phyloP scores from a whole-genome alignment of 441 rosid genomes.

The Macaranga tanarius region DNA sequence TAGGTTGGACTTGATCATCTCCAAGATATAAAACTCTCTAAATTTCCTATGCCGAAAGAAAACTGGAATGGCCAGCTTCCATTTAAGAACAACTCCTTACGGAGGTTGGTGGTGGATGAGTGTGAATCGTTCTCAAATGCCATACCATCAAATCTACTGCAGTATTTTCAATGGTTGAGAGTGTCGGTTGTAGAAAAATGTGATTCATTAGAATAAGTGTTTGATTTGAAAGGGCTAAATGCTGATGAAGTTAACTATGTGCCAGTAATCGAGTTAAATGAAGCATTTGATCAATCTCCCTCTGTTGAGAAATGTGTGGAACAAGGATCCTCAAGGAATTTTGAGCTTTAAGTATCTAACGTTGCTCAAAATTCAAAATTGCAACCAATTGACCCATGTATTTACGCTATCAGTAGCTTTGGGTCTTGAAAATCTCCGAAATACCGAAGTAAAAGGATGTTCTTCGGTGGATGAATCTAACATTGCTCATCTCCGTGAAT shows the following conservation, averaged over 20 bases:
- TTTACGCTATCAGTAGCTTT: conserved; percentile 7
- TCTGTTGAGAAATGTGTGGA: conserved; percentile 6
- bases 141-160: not conserved
- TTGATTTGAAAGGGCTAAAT: conserved; percentile 3
- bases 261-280: not conserved
- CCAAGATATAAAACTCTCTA: conserved; percentile 4
- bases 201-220: not conserved
- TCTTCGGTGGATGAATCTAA: not conserved
- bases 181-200: not conserved
- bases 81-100: not conserved
- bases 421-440: not conserved
- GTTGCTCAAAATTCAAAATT: conserved; percentile 9
- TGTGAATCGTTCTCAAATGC: no score
- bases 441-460: not conserved
- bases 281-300: conserved; percentile 11
- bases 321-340: not conserved
- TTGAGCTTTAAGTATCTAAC: conserved; percentile 11
- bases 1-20: not conserved
- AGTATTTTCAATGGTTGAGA: conserved; percentile 2
- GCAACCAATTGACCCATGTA: conserved; percentile 21
- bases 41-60: conserved; percentile 11
- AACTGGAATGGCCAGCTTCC: not conserved
- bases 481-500: no score
- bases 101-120: not conserved
- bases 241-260: not conserved